These are phyloP conservation scores for Hemileia vastatrix DNA, from an alignment of 1,284 basidiomycete genomes.

Conservation along the genomic window DNA sequence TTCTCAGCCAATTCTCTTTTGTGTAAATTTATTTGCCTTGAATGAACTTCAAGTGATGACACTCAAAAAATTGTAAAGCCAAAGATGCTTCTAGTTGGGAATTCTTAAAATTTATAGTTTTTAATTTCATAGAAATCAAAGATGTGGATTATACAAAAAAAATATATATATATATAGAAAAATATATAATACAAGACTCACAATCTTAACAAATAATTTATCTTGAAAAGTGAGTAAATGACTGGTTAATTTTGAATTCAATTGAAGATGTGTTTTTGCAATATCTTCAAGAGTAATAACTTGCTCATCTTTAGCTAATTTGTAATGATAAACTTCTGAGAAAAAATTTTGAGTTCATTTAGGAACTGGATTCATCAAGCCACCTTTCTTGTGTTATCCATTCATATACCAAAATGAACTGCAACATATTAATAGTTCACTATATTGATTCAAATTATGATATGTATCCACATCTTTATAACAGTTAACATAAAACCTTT, in stretches of 20 bases:
- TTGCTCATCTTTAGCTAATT: not conserved
- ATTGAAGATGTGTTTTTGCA: slow-evolving; percentile 1
- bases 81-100: slow-evolving; percentile 11
- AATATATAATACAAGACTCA: not conserved
- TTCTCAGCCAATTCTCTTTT: slow-evolving; percentile 7
- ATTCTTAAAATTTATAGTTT: not conserved
- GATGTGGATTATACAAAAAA: no score
- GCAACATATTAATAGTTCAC: no score
- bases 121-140: no score
- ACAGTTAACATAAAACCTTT: no score
- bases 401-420: no score
- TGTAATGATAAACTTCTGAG: not conserved
- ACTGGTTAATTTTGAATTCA: slow-evolving; percentile 4
- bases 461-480: no score
- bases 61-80: slow-evolving; percentile 7
- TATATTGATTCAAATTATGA: no score
- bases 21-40: not conserved
- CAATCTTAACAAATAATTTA: slow-evolving; percentile 9
- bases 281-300: slow-evolving; percentile 13
- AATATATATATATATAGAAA: not conserved
- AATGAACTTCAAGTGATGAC: not conserved
- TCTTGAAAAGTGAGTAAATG: slow-evolving; percentile 4
- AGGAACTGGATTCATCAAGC: slow-evolving; percentile 1
- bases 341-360: slow-evolving; percentile 5
- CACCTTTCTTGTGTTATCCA: slow-evolving; percentile 10